These are phyloP conservation scores for Cadophora luteo-olivacea DNA, from an alignment of 2,329 filamentous ascomycete species.

Conservation along the genomic window DNA sequence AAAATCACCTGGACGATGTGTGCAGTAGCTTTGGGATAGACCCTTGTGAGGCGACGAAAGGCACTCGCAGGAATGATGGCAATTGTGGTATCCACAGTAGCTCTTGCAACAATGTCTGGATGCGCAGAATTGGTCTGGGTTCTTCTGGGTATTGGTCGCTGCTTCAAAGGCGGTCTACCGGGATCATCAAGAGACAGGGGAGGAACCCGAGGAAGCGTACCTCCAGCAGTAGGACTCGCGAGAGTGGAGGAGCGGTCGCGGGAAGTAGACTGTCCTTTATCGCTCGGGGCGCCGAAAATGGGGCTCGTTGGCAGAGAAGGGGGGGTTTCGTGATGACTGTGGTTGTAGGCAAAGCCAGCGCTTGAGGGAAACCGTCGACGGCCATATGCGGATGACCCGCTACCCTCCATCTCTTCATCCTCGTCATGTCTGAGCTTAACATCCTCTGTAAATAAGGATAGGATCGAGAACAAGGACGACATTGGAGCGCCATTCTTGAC, in stretches of 20 bases:
- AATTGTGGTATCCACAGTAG: constrained; percentile 95
- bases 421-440: constrained; percentile 78
- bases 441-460: constrained; percentile 96
- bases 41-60: constrained; percentile 87
- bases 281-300: constrained; percentile 40
- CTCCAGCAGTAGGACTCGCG: constrained; percentile 44
- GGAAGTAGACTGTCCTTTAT: constrained; percentile 59
- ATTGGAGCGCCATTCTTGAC: constrained; percentile 98
- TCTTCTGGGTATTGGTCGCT: constrained; percentile 49
- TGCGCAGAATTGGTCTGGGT: constrained; percentile 77
- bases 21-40: constrained; percentile 94
- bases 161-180: constrained; percentile 36
- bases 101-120: constrained; percentile 95
- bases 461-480: constrained; percentile 97
- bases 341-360: constrained; percentile 37
- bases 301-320: constrained; percentile 44
- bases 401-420: constrained; percentile 51
- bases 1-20: constrained; percentile 98
- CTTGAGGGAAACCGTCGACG: constrained; percentile 37
- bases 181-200: constrained; percentile 72
- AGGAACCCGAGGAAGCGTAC: constrained; percentile 67
- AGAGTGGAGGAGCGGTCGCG: constrained; percentile 47
- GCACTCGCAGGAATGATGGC: constrained; percentile 97
- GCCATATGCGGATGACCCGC: constrained; percentile 45
- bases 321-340: constrained; percentile 41